phyloP scores from a whole-genome alignment of 75 land plant species.

The Cunninghamia lanceolata region DNA sequence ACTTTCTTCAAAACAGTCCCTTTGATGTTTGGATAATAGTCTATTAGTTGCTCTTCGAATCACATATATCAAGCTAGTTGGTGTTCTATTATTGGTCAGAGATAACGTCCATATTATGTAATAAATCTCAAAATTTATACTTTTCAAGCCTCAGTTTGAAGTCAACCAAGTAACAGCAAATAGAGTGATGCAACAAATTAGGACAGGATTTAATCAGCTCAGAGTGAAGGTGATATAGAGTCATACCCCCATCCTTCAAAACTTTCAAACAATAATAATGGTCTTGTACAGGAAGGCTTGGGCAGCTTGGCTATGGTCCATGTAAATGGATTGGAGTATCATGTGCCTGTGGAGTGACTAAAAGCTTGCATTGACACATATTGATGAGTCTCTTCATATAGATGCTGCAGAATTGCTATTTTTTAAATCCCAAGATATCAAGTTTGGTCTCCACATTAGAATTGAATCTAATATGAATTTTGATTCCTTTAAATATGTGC shows the following conservation, averaged over 20 bases:
- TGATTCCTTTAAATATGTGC: constrained; percentile 93
- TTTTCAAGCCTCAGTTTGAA: no score
- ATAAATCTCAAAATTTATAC: no score
- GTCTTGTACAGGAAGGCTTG: constrained; percentile 1
- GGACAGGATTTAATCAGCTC: no score
- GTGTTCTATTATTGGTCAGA: no score
- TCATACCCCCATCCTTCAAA: constrained; percentile 7
- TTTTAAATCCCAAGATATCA: constrained; percentile 92
- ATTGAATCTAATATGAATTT: constrained; percentile 63
- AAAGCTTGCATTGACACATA: constrained; percentile 72
- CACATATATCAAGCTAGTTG: no score
- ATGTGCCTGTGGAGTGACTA: constrained; percentile 63
- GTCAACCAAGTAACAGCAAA: no score
- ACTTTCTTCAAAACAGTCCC: no score
- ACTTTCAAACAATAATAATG: constrained; percentile 1
- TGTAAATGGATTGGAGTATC: constrained; percentile 55
- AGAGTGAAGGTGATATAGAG: constrained; percentile 82
- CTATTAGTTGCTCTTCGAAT: no score
- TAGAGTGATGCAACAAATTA: no score
- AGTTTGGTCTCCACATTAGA: constrained; percentile 87
- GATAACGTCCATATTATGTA: no score
- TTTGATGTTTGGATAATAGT: no score
- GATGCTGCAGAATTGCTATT: constrained; percentile 94
- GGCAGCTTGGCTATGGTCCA: constrained; percentile 41
- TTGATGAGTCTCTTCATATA: constrained; percentile 85